Evolutionary conservation across 2,329 filamentous ascomycete species (phyloP).

Genomic region (Trichoderma sp.): DNA sequence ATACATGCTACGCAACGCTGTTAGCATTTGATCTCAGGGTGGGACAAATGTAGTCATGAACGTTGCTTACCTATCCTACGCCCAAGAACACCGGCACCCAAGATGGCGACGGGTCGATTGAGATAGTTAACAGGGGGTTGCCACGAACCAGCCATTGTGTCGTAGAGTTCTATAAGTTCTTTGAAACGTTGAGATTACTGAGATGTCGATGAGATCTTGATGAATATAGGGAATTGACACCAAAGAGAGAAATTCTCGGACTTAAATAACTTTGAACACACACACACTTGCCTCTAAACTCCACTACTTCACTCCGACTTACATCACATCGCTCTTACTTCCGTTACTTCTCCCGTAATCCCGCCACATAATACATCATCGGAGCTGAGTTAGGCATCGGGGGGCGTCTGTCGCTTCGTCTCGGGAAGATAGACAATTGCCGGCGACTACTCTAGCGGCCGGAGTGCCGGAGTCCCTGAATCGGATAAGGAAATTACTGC

Average conservation of each 20-base stretch:
- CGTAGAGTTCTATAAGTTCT: not conserved
- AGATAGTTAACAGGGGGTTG: not conserved
- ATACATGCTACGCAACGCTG: constrained; percentile 32
- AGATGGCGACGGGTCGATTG: constrained; percentile 30
- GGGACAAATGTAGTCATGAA: not conserved
- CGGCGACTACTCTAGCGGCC: not conserved
- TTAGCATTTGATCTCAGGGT: not conserved
- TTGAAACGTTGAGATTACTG: not conserved
- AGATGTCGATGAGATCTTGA: not conserved
- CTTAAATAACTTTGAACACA: not conserved
- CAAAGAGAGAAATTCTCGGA: not conserved
- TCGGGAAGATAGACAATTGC: not conserved
- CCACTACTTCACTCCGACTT: not conserved
- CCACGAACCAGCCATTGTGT: not conserved
- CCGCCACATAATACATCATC: not conserved
- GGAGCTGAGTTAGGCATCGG: not conserved
- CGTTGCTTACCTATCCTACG: constrained; percentile 28
- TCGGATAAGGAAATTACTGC: not conserved
- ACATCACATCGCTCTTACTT: not conserved
- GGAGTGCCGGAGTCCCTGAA: not conserved
- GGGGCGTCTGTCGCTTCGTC: not conserved
- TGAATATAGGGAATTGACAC: not conserved
- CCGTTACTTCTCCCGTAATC: not conserved
- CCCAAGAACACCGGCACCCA: constrained; percentile 43
- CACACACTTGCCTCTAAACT: not conserved